Percentiles rank a stretch among this genome's conserved stretches.
These are phyloP conservation scores for Sporothrix pallida DNA, from an alignment of 2,329 filamentous ascomycete genomes.

Conservation along the genomic window DNA sequence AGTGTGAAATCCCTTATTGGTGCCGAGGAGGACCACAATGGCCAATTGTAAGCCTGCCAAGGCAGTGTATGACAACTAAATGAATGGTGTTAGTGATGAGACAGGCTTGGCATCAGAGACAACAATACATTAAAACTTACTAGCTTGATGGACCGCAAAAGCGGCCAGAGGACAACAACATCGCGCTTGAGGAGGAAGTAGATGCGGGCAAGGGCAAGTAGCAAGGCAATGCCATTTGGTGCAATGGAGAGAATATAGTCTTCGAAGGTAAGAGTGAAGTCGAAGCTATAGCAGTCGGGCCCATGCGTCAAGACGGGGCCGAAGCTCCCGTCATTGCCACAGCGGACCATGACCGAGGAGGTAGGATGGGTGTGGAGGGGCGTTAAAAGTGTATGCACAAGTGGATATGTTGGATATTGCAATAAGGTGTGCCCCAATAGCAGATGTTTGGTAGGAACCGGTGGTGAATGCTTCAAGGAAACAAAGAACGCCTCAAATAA, in stretches of 20 bases:
- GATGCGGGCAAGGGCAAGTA: constrained; percentile 28
- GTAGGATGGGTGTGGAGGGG: not conserved
- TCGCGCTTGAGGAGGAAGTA: constrained; percentile 22
- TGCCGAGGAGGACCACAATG: constrained; percentile 30
- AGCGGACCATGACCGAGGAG: constrained; percentile 31
- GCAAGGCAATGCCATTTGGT: constrained; percentile 28
- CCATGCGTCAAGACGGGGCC: constrained; percentile 34
- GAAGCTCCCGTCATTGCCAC: constrained; percentile 34
- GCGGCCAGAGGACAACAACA: constrained; percentile 29
- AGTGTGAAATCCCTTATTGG: constrained; percentile 29
- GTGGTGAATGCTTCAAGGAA: not conserved
- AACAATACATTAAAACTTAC: constrained; percentile 1
- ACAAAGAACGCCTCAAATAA: not conserved
- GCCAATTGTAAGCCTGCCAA: constrained; percentile 31
- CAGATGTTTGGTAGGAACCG: not conserved
- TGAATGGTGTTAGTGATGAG: not conserved
- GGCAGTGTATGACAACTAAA: constrained; percentile 12
- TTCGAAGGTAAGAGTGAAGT: constrained; percentile 38
- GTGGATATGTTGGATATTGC: not conserved
- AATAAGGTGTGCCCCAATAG: not conserved
- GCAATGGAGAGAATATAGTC: constrained; percentile 34
- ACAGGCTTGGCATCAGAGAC: not conserved
- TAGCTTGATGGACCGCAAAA: constrained; percentile 31
- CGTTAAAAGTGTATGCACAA: not conserved
- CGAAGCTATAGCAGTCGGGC: constrained; percentile 36